These are phyloP conservation scores for Lippia alba DNA, from an alignment of 305 asterid genomes.

Conservation along the genomic window DNA sequence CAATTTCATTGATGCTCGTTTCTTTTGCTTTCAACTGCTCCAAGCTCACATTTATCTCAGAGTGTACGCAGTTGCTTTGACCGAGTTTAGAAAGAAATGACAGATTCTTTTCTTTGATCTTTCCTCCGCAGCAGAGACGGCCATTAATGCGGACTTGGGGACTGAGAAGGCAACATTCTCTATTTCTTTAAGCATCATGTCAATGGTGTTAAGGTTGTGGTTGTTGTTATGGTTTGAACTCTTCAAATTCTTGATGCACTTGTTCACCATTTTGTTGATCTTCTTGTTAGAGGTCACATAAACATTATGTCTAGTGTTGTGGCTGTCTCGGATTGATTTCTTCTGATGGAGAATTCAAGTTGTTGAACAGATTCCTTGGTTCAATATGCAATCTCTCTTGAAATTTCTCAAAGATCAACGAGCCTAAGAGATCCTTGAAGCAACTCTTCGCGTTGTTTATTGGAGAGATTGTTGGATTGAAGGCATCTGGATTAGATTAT, in stretches of 20 bases:
- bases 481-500: too few species aligned
- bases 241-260: conserved; percentile 36
- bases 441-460: too few species aligned
- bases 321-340: conserved; percentile 29
- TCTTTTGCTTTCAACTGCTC: neutral
- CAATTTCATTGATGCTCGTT: conserved; percentile 37
- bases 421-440: too few species aligned
- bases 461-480: too few species aligned
- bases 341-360: conserved; percentile 43
- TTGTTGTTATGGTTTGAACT: conserved; percentile 27
- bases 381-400: too few species aligned
- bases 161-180: conserved; percentile 31
- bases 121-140: conserved; percentile 34
- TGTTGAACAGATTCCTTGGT: neutral
- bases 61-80: conserved; percentile 18
- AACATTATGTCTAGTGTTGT: conserved; percentile 20
- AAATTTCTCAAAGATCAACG: too few species aligned
- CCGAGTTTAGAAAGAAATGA: conserved; percentile 42
- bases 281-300: conserved; percentile 41
- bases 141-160: conserved; percentile 23
- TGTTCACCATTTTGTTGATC: conserved; percentile 37
- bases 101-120: conserved; percentile 39
- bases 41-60: conserved; percentile 16
- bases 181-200: conserved; percentile 34
- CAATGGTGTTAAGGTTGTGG: conserved; percentile 11